phyloP scores from a whole-genome alignment of 495 filamentous ascomycete genomes.

The Penicillium bovifimosum region DNA sequence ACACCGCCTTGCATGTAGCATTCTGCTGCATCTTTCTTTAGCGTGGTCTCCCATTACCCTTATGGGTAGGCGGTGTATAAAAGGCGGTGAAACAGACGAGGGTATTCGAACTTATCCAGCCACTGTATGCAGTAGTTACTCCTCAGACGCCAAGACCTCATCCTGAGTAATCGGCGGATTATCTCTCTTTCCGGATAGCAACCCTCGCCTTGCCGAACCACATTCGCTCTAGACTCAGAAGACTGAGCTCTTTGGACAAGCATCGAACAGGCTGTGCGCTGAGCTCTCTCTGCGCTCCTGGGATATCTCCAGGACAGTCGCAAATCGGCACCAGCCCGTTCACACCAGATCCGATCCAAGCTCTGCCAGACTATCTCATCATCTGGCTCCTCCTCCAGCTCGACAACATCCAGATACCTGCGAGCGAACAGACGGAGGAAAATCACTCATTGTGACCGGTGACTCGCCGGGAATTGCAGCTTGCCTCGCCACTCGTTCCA shows the following conservation, averaged over 20 bases:
- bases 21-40: no score
- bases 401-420: not conserved
- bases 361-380: not conserved
- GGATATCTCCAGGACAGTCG: constrained; percentile 6
- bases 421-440: not conserved
- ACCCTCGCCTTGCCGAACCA: constrained; percentile 11
- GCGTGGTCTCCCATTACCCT: no score
- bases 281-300: constrained; percentile 5
- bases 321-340: not conserved
- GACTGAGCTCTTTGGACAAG: constrained; percentile 1
- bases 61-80: no score
- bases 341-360: not conserved
- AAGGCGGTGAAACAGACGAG: no score
- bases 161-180: constrained; percentile 6
- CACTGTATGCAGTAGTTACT: no score
- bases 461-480: constrained; percentile 1
- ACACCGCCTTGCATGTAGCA: no score
- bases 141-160: not conserved
- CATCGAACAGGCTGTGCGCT: constrained; percentile 6
- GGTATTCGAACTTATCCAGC: no score
- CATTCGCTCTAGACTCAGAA: constrained; percentile 5
- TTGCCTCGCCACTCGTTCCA: constrained; percentile 5
- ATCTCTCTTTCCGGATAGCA: constrained; percentile 5
- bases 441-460: not conserved
- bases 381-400: constrained; percentile 1